Evolutionary conservation across 352 stramenopile species (phyloP).

Genomic region (Globisporangium viniferum): DNA sequence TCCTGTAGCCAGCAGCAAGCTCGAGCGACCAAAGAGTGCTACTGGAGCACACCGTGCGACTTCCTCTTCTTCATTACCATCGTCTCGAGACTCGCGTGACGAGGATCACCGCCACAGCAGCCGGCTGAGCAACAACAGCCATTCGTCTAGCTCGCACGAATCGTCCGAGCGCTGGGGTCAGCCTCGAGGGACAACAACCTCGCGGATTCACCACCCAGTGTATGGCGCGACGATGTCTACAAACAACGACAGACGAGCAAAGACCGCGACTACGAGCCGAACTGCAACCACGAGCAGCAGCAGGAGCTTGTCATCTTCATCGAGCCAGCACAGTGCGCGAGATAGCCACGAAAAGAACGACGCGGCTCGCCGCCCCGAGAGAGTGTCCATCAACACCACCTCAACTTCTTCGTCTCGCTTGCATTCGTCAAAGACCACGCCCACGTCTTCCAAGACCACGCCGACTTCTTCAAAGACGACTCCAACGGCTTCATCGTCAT

Average conservation of each 20-base stretch:
- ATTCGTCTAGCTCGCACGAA: slow-evolving; percentile 25
- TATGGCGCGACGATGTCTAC: slow-evolving; percentile 39
- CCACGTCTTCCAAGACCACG: slow-evolving; percentile 7
- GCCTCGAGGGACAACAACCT: slow-evolving; percentile 26
- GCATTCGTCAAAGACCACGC: slow-evolving; percentile 6
- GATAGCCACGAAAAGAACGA: slow-evolving; percentile 35
- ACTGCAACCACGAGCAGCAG: slow-evolving; percentile 17
- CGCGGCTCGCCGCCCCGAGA: slow-evolving; percentile 28
- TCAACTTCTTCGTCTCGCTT: neutral
- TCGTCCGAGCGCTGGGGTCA: slow-evolving; percentile 52
- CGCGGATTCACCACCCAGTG: slow-evolving; percentile 31
- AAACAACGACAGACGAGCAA: slow-evolving; percentile 25
- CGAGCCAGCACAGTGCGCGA: slow-evolving; percentile 25
- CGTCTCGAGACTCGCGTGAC: slow-evolving; percentile 24
- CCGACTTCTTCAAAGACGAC: slow-evolving; percentile 14
- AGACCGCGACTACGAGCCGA: slow-evolving; percentile 7
- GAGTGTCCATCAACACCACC: slow-evolving; percentile 13
- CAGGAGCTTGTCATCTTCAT: slow-evolving; percentile 7
- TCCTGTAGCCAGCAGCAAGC: slow-evolving; percentile 21
- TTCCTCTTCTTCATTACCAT: neutral
- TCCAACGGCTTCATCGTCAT: slow-evolving; percentile 19
- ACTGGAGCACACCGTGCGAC: slow-evolving; percentile 14
- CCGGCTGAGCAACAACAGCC: slow-evolving; percentile 34
- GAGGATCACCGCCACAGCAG: slow-evolving; percentile 26
- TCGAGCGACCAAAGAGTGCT: slow-evolving; percentile 49